Evolutionary conservation across 768 basidiomycete species (phyloP), one percentile per base, ranked within the genome.

Genomic region (Psilocybe subaeruginosa): DNA sequence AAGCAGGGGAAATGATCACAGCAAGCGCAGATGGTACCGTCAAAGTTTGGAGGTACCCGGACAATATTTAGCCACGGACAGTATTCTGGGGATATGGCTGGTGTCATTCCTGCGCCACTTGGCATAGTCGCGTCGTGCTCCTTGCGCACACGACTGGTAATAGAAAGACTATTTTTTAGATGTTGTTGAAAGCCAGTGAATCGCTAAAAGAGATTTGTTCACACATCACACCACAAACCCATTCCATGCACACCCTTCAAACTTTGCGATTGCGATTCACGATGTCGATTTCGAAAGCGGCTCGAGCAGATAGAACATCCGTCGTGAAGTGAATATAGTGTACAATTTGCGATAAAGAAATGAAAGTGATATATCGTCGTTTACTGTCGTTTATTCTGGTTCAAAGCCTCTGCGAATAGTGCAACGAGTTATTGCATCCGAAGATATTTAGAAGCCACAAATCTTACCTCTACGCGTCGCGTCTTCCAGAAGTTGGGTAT

Each of bases 401-500:
- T 80, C 66, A 79, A 70, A 12, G 82, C 77, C 74, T 85, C 84
- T 85, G 69, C 48, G 61, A 31, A 35, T 62, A 49, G 23, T 30
- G 52, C n/a, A 43, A 41, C 17, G 5, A 48, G 37, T 50, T 37
- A 69, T 57, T 39, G 23, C 48, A 37, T 59, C 41, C 31, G 17
- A 49, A 33, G 37, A 30, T 23, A 29, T 41, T 16, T 30, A 53
- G 29, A 27, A 50, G 11, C 58, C 41, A 23, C 8, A 19, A 54
- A 47, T 43, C 80, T 54, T 57, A 97, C 97, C 97, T 87, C 97
- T 82, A 73, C 97, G 82, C 37, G 97, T 98, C 31, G 97, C 97
- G 73, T 99, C 97, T 76, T 99, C 97, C 43, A 99, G 74, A 54
- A 99, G 76, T 66, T 96, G 95, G 2, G 95, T 97, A 74, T 99